Evolutionary conservation across 2,329 filamentous ascomycete genomes (phyloP).

Genomic region (Lithohypha guttulata): DNA sequence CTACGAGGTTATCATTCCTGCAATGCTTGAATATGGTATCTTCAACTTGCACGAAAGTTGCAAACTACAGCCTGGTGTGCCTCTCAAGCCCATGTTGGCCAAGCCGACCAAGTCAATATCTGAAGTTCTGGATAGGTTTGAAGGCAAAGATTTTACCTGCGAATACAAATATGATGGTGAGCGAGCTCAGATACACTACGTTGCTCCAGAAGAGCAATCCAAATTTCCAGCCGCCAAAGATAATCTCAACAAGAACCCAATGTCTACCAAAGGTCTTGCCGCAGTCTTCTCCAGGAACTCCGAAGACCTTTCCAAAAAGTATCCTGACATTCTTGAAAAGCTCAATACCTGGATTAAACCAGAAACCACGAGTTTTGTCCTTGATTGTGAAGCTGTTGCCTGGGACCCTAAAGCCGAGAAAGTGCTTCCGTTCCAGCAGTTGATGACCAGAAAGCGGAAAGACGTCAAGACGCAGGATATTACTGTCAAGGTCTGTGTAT

Average conservation of each 20-base stretch:
- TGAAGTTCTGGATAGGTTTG: slow-evolving; percentile 92
- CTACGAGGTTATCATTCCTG: slow-evolving; percentile 88
- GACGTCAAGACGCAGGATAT: slow-evolving; percentile 93
- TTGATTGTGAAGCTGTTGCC: slow-evolving; percentile 97
- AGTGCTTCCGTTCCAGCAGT: slow-evolving; percentile 88
- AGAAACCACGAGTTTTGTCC: slow-evolving; percentile 84
- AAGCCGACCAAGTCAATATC: slow-evolving; percentile 98
- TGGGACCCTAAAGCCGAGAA: slow-evolving; percentile 96
- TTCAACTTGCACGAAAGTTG: slow-evolving; percentile 71
- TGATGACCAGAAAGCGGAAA: slow-evolving; percentile 97
- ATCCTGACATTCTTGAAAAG: slow-evolving; percentile 86
- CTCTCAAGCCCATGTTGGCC: slow-evolving; percentile 95
- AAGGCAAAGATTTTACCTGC: slow-evolving; percentile 89
- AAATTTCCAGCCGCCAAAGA: slow-evolving; percentile 54
- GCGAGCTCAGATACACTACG: slow-evolving; percentile 95
- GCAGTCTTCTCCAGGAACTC: slow-evolving; percentile 97
- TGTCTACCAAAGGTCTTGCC: slow-evolving; percentile 54
- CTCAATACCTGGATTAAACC: slow-evolving; percentile 80
- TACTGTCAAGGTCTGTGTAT: slow-evolving; percentile 93
- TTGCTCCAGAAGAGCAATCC: slow-evolving; percentile 65
- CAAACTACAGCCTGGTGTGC: slow-evolving; percentile 85
- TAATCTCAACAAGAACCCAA: slow-evolving; percentile 52
- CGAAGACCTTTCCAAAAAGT: slow-evolving; percentile 93
- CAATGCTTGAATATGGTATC: slow-evolving; percentile 77
- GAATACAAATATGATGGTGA: slow-evolving; percentile 99